These are phyloP conservation scores for Psilocybe azurescens DNA, from an alignment of 768 basidiomycete species.

Conservation along the genomic window DNA sequence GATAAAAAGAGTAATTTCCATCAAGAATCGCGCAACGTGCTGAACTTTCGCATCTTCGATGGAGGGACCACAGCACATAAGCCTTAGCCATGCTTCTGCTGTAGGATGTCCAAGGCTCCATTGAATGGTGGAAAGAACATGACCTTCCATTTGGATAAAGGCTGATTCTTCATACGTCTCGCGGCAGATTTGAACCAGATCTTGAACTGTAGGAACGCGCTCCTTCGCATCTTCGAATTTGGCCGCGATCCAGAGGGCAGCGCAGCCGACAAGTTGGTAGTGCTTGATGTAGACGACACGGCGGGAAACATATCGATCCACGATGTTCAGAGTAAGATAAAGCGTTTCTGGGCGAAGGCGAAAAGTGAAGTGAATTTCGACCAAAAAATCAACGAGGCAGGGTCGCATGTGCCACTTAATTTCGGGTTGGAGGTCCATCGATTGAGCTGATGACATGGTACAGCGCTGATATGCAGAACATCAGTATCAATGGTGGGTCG, in stretches of 20 bases:
- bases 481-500: slow-evolving; percentile 20
- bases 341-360: slow-evolving; percentile 97
- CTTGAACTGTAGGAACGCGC: slow-evolving; percentile 94
- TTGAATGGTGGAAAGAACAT: slow-evolving; percentile 93
- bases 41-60: slow-evolving; percentile 91
- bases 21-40: slow-evolving; percentile 95
- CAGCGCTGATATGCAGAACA: slow-evolving; percentile 53
- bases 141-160: slow-evolving; percentile 99
- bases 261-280: slow-evolving; percentile 98
- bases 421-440: slow-evolving; percentile 99
- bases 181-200: slow-evolving; percentile 93
- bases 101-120: slow-evolving; percentile 98
- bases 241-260: slow-evolving; percentile 98
- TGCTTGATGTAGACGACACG: slow-evolving; percentile 99
- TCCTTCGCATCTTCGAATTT: slow-evolving; percentile 99
- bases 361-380: slow-evolving; percentile 98
- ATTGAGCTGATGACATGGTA: slow-evolving; percentile 91
- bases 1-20: slow-evolving; percentile 98
- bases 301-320: slow-evolving; percentile 98
- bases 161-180: slow-evolving; percentile 97
- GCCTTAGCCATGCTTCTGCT: slow-evolving; percentile 95
- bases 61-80: slow-evolving; percentile 75
- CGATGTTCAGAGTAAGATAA: slow-evolving; percentile 97
- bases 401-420: slow-evolving; percentile 99
- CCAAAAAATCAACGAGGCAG: slow-evolving; percentile 97